Base-by-base conservation (phyloP, 345 rosid species). In the Hibiscus mutabilis region DNA sequence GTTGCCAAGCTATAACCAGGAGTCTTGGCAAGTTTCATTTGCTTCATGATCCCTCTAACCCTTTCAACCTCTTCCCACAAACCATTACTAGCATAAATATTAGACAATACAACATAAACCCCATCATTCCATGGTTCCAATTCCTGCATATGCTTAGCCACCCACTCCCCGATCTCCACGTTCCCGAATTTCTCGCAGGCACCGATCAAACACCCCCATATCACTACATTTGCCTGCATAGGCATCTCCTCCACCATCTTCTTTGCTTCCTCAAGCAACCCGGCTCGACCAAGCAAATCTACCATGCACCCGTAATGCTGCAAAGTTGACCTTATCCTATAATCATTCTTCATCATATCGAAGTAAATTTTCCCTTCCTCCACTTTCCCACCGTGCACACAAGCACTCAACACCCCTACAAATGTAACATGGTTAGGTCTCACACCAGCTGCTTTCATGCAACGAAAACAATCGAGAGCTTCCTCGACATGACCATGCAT, bases 191-290 rank as follows among this genome's bases (percentile, higher is more conserved):
- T 91, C 88, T 94, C 98, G 72, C 96, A 91, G 47, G 89, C 98
- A 73, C 97, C 93, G 87, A 91, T 81, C 86, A 91, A 80, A 79
- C 94, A 86, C 59, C 98, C 98, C 84, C 91, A 89, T 18, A 89
- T 84, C 15, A 87, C 86, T 60, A 82, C 87, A 61, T 84, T 93
- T 14, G 98, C 78, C 82, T 68, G 81, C 95, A 93, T 81, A 16
- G 96, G 90, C 96, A 93, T 91, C 60, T 63, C 85, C 78, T 89
- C 91, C 55, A 89, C 84, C 63, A 85, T 74, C 76, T 69, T 78
- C 71, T 83, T 87, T 2, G 97, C 96, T 67, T 89, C 97, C 74
- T 84, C 47, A 6, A 91, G 85, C 84, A 76, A 70, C 78, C 96
- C 96, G 3, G 83, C 88, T 25, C 96, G 84, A 61, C 93, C 89